Evolutionary conservation across 139 green algal genomes (phyloP).

Genomic region (Picochlorum sp.): DNA sequence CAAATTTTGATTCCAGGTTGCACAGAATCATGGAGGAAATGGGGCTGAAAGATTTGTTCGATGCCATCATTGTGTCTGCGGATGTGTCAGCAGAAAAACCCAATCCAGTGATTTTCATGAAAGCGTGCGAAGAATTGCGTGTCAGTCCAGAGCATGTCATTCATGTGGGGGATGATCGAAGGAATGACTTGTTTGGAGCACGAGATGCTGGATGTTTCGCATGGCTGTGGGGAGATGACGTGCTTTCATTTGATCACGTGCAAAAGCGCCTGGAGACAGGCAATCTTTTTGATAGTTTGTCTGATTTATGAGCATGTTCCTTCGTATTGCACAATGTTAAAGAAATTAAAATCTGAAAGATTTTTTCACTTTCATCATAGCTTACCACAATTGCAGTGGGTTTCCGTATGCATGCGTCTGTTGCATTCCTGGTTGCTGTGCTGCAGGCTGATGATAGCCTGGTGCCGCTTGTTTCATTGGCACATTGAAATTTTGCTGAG

Average conservation of each 20-base stretch:
- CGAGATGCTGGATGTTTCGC: constrained; percentile 67
- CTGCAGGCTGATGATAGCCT: not conserved
- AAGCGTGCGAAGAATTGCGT: constrained; percentile 35
- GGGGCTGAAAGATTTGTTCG: constrained; percentile 56
- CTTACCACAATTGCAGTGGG: not conserved
- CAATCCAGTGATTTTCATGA: constrained; percentile 75
- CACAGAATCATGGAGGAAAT: constrained; percentile 60
- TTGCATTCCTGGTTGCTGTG: not conserved
- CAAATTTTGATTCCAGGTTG: constrained; percentile 87
- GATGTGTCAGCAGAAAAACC: constrained; percentile 81
- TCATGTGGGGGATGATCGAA: constrained; percentile 69
- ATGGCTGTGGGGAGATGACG: constrained; percentile 78
- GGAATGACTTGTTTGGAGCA: constrained; percentile 83
- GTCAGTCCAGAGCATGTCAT: constrained; percentile 44
- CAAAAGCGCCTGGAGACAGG: constrained; percentile 18
- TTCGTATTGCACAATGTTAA: too few relatives aligned
- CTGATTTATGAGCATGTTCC: not conserved
- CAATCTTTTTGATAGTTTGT: constrained; percentile 11
- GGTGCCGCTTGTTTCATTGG: not conserved
- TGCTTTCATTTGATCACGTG: constrained; percentile 69
- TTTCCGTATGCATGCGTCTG: not conserved
- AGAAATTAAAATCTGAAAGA: not conserved
- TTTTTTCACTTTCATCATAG: not conserved
- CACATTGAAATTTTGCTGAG: not conserved
- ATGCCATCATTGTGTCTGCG: constrained; percentile 66